phyloP scores from a whole-genome alignment of 164 flowering plant genomes.

The Pachysandra terminalis region DNA sequence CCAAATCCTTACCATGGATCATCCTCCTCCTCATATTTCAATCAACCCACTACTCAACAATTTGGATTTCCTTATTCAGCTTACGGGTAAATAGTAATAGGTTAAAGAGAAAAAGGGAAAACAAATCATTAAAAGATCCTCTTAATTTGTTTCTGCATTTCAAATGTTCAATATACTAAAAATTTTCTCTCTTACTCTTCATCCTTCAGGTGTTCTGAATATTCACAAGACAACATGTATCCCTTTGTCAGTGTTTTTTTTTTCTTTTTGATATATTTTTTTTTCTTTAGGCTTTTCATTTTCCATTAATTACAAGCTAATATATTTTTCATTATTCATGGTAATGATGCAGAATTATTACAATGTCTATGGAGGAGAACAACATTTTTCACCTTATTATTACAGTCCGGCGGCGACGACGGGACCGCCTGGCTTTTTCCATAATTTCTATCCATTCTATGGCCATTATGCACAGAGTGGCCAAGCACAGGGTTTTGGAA shows the following conservation, averaged over 20 bases:
- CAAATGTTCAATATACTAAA: not conserved
- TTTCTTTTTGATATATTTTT: not conserved
- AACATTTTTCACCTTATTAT: conserved; percentile 50
- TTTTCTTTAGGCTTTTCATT: too few relatives aligned
- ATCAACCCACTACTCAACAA: conserved; percentile 46
- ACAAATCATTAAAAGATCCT: not conserved
- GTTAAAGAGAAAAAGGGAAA: too few relatives aligned
- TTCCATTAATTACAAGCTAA: too few relatives aligned
- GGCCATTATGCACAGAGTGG: conserved; percentile 47
- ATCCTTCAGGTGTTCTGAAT: conserved; percentile 44
- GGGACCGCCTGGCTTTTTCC: conserved; percentile 31
- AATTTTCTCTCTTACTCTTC: not conserved
- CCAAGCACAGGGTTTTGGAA: conserved; percentile 45
- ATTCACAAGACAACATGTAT: conserved; percentile 53
- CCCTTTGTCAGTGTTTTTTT: conserved; percentile 44
- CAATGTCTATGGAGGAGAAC: conserved; percentile 52
- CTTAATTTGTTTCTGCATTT: not conserved
- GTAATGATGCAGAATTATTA: conserved; percentile 48
- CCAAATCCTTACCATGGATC: conserved; percentile 38
- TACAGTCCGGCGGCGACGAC: conserved; percentile 24
- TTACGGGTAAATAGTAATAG: conserved; percentile 41
- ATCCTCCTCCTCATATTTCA: conserved; percentile 38
- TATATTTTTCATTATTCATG: not conserved
- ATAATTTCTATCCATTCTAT: conserved; percentile 48
- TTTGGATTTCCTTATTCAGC: conserved; percentile 51